phyloP scores from a whole-genome alignment of 73 alveolate species.

The Symbiodinium natans region DNA sequence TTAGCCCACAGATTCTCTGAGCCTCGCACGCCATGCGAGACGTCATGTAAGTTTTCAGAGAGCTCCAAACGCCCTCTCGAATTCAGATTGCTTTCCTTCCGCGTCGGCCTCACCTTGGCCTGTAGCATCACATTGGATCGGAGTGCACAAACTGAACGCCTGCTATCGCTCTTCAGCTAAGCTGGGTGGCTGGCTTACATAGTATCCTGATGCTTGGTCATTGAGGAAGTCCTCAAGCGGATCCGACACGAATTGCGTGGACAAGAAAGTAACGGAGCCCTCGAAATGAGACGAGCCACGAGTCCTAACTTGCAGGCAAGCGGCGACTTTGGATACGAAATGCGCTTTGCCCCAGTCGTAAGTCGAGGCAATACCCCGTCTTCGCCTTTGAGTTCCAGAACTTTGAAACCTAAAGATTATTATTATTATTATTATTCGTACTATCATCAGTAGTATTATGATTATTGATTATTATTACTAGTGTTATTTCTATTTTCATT shows the following conservation, averaged over 20 bases:
- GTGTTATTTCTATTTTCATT: too few species aligned
- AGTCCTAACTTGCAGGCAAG: not conserved
- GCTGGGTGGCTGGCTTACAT: too few species aligned
- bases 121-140: too few species aligned
- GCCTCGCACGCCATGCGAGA: not conserved
- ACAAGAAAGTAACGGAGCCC: not conserved
- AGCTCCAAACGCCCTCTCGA: not conserved
- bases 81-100: too few species aligned
- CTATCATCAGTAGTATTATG: too few species aligned
- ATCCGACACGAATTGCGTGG: not conserved
- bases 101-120: too few species aligned
- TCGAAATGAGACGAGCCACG: not conserved
- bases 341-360: constrained; percentile 50
- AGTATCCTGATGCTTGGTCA: constrained; percentile 92
- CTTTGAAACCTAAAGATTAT: too few species aligned
- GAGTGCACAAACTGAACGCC: too few species aligned
- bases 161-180: too few species aligned
- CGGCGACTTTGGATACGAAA: constrained; percentile 62
- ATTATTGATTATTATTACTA: too few species aligned
- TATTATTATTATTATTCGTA: too few species aligned
- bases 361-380: constrained; percentile 55
- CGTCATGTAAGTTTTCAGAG: not conserved
- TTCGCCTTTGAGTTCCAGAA: constrained; percentile 7
- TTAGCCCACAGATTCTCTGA: not conserved
- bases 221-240: constrained; percentile 40